phyloP scores from a whole-genome alignment of 495 filamentous ascomycete genomes.

The Penicillium parvum region DNA sequence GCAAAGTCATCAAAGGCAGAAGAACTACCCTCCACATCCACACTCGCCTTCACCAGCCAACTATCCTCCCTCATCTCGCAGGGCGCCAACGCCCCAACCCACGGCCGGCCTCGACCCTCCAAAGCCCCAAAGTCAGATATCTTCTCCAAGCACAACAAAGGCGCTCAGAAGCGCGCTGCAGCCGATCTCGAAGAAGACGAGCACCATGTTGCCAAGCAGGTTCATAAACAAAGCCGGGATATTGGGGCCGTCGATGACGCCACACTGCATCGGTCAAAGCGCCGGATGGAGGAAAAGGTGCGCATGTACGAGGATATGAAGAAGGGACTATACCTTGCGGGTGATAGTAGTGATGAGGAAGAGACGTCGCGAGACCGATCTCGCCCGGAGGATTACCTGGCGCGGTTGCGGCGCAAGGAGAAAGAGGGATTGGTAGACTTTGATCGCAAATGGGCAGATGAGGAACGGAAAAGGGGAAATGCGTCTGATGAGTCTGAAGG shows the following conservation, averaged over 20 bases:
- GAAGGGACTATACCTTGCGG: constrained; percentile 53
- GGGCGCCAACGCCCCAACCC: constrained; percentile 28
- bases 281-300: constrained; percentile 83
- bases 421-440: constrained; percentile 76
- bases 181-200: constrained; percentile 43
- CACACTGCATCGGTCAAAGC: constrained; percentile 56
- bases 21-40: constrained; percentile 64
- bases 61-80: constrained; percentile 67
- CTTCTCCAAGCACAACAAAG: constrained; percentile 68
- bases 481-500: constrained; percentile 32
- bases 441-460: constrained; percentile 87
- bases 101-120: constrained; percentile 61
- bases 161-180: constrained; percentile 59
- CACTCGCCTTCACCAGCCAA: constrained; percentile 73
- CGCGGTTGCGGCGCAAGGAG: constrained; percentile 35
- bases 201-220: constrained; percentile 30
- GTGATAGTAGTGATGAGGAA: constrained; percentile 41
- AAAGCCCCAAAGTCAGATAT: constrained; percentile 62
- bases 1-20: constrained; percentile 44
- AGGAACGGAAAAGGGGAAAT: constrained; percentile 36
- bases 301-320: constrained; percentile 81
- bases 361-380: constrained; percentile 24
- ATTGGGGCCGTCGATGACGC: constrained; percentile 43
- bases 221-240: constrained; percentile 34
- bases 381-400: constrained; percentile 23